Conservation (phyloP, 2,329 filamentous ascomycete species). For the Cladosporium velox region DNA sequence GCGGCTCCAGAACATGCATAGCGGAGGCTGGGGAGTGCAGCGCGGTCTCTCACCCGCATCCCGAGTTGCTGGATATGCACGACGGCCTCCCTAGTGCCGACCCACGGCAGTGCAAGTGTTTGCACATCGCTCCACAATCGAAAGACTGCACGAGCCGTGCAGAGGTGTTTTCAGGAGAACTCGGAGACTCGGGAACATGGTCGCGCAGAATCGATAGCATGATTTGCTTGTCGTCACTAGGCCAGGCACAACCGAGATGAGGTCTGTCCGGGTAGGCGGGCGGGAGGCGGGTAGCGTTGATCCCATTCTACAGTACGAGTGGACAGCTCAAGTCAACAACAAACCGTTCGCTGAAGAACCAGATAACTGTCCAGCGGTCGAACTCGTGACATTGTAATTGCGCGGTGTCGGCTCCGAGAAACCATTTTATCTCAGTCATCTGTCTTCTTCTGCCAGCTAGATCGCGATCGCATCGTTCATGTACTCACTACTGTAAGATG, state of each 20-base stretch:
- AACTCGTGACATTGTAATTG: neutral
- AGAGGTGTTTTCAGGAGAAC: constrained; percentile 6
- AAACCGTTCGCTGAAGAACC: constrained; percentile 21
- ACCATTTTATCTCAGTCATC: neutral
- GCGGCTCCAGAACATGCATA: constrained; percentile 16
- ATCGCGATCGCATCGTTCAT: neutral
- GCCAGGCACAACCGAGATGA: constrained; percentile 10
- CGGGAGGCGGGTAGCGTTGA: neutral
- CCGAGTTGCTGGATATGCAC: constrained; percentile 4
- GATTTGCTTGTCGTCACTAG: constrained; percentile 8
- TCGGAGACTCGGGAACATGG: neutral
- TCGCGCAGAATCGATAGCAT: neutral
- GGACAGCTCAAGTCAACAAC: constrained; percentile 1
- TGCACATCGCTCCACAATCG: neutral
- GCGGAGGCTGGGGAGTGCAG: constrained; percentile 14
- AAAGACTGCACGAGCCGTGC: constrained; percentile 8
- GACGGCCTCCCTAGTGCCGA: constrained; percentile 11
- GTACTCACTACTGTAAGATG: neutral
- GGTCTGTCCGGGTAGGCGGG: constrained; percentile 5
- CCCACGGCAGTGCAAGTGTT: constrained; percentile 6
- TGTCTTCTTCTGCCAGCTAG: neutral
- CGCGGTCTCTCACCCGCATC: constrained; percentile 10
- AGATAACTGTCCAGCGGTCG: constrained; percentile 9
- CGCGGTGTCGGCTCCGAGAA: neutral
- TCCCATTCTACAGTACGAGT: neutral